Evolutionary conservation across 805 yeast genomes (phyloP).

Genomic region (Myxozyma neglecta): DNA sequence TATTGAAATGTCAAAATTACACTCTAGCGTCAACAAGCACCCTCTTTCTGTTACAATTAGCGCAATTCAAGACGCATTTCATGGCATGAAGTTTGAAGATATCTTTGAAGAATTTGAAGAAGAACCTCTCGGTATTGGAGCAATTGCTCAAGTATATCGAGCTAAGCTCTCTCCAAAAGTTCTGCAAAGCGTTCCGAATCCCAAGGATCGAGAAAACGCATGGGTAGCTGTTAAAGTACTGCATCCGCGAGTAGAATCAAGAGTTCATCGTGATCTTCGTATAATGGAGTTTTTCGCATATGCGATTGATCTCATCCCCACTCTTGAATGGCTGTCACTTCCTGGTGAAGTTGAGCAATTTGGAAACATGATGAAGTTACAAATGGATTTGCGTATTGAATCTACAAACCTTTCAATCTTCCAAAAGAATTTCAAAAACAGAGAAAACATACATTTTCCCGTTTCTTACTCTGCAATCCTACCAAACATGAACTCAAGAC

Average conservation of each 20-base stretch:
- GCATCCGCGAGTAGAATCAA: conserved; percentile 79
- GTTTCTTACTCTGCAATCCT: conserved; percentile 55
- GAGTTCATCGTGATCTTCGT: conserved; percentile 73
- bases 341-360: conserved; percentile 94
- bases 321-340: conserved; percentile 95
- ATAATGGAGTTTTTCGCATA: conserved; percentile 83
- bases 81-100: conserved; percentile 57
- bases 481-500: conserved; percentile 50
- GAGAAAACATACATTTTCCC: conserved; percentile 73
- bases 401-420: conserved; percentile 76
- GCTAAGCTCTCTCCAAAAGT: conserved; percentile 55
- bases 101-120: conserved; percentile 76
- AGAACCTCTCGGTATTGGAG: conserved; percentile 92
- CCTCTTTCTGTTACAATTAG: conserved; percentile 58
- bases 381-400: conserved; percentile 86
- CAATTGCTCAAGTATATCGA: conserved; percentile 86
- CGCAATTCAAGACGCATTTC: conserved; percentile 61
- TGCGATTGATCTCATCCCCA: conserved; percentile 70
- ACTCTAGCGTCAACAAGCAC: conserved; percentile 81
- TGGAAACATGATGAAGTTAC: conserved; percentile 79
- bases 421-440: conserved; percentile 61
- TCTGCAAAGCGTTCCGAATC: conserved; percentile 21
- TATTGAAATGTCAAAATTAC: conserved; percentile 70
- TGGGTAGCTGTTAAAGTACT: conserved; percentile 88
- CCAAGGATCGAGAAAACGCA: conserved; percentile 24